phyloP scores from a whole-genome alignment of 2,329 filamentous ascomycete genomes.

The Apiospora malaysiana region DNA sequence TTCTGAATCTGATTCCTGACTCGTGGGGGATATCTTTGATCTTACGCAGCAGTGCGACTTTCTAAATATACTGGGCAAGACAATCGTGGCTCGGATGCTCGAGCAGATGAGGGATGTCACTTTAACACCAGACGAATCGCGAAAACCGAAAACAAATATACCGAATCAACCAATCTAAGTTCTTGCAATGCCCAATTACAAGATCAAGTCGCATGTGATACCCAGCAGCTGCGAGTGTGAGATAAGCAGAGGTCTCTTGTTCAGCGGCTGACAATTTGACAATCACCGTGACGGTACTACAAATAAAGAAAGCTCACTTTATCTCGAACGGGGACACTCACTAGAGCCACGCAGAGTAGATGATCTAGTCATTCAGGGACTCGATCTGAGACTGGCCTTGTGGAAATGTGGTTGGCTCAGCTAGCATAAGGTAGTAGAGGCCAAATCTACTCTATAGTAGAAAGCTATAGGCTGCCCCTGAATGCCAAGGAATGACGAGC shows the following conservation, averaged over 20 bases:
- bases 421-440: background rate
- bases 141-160: background rate
- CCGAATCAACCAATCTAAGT: background rate
- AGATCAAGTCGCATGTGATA: background rate
- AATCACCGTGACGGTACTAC: background rate
- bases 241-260: background rate
- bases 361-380: background rate
- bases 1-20: no score
- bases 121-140: background rate
- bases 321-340: background rate
- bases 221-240: background rate
- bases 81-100: no score
- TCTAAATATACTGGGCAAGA: no score
- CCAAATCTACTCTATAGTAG: background rate
- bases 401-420: background rate
- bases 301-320: background rate
- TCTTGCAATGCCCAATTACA: background rate
- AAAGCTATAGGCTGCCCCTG: background rate
- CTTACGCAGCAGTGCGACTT: no score
- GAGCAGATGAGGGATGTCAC: background rate
- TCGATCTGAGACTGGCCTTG: background rate
- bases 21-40: no score
- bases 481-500: background rate
- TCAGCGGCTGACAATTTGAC: background rate
- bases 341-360: no score